Evolutionary conservation across 2,329 filamentous ascomycete genomes (phyloP).

Genomic region (Penicillium sp.): DNA sequence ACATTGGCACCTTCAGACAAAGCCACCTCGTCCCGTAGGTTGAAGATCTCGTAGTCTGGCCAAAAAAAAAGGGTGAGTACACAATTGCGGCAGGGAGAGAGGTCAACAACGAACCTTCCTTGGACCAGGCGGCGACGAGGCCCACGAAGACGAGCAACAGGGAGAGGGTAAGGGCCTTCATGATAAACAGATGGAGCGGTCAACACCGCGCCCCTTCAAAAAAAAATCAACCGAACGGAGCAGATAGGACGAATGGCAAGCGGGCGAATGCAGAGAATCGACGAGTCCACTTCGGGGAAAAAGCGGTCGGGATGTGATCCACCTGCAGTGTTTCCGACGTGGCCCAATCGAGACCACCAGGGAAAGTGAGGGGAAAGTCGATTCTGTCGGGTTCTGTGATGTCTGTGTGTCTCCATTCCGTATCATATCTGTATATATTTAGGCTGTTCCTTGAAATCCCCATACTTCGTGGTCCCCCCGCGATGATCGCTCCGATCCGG

Average conservation of each 20-base stretch:
- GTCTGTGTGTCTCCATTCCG: neutral
- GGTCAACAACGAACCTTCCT: constrained; percentile 65
- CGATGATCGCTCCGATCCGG: neutral
- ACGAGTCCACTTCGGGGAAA: constrained; percentile 3
- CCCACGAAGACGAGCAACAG: constrained; percentile 67
- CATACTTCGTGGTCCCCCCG: neutral
- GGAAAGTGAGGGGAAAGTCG: neutral
- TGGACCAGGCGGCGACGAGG: constrained; percentile 74
- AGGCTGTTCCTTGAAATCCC: neutral
- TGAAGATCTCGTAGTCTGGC: constrained; percentile 95
- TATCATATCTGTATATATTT: neutral
- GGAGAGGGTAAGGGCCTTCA: constrained; percentile 66
- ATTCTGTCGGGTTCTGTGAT: neutral
- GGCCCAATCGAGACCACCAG: constrained; percentile 19
- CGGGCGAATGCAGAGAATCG: constrained; percentile 10
- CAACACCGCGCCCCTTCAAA: constrained; percentile 24
- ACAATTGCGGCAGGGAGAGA: neutral
- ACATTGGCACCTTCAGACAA: constrained; percentile 71
- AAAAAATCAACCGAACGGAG: neutral
- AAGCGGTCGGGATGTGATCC: constrained; percentile 15
- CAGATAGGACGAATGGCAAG: constrained; percentile 2
- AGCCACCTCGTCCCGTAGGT: constrained; percentile 81
- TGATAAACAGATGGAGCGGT: constrained; percentile 46
- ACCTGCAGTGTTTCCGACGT: constrained; percentile 11
- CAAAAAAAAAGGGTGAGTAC: neutral